These are phyloP conservation scores for Colletotrichum filicis DNA, from an alignment of 2,329 filamentous ascomycete species.

Conservation along the genomic window DNA sequence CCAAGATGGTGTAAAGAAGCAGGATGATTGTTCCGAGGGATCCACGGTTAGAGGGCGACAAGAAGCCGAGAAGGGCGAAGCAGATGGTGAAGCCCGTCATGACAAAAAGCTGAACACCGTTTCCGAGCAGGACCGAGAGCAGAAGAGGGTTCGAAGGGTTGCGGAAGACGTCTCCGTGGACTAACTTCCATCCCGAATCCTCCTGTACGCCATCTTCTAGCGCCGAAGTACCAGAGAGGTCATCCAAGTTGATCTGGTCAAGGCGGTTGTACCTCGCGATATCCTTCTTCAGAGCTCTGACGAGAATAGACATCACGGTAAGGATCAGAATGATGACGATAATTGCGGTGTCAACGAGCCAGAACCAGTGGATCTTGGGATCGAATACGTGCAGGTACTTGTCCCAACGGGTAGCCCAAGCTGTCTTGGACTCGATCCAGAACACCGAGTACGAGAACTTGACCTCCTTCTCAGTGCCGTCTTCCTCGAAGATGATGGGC, in stretches of 20 bases:
- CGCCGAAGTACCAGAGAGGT: conserved; percentile 81
- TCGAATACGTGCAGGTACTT: conserved; percentile 98
- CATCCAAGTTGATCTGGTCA: conserved; percentile 90
- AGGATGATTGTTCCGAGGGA: conserved; percentile 94
- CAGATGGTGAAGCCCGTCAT: conserved; percentile 96
- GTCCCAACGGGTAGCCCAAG: conserved; percentile 98
- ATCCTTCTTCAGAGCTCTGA: conserved; percentile 91
- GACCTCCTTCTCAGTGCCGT: conserved; percentile 63
- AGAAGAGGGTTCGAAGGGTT: conserved; percentile 85
- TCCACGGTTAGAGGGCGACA: conserved; percentile 95
- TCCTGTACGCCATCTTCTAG: conserved; percentile 95
- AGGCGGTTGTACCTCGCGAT: conserved; percentile 97
- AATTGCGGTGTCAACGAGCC: conserved; percentile 93
- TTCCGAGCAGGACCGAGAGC: conserved; percentile 88
- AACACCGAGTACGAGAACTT: conserved; percentile 93
- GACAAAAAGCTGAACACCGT: conserved; percentile 95
- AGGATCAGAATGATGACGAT: conserved; percentile 93
- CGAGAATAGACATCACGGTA: conserved; percentile 91
- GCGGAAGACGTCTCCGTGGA: conserved; percentile 97
- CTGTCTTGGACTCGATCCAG: conserved; percentile 86
- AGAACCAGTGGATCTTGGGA: conserved; percentile 98
- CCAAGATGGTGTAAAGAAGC: conserved; percentile 91
- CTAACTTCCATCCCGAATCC: conserved; percentile 98
- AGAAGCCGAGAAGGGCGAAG: conserved; percentile 92
- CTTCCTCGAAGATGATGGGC: conserved; percentile 72